These are phyloP conservation scores for Fusarium veterinarium DNA, from an alignment of 2,329 filamentous ascomycete genomes.

Conservation along the genomic window DNA sequence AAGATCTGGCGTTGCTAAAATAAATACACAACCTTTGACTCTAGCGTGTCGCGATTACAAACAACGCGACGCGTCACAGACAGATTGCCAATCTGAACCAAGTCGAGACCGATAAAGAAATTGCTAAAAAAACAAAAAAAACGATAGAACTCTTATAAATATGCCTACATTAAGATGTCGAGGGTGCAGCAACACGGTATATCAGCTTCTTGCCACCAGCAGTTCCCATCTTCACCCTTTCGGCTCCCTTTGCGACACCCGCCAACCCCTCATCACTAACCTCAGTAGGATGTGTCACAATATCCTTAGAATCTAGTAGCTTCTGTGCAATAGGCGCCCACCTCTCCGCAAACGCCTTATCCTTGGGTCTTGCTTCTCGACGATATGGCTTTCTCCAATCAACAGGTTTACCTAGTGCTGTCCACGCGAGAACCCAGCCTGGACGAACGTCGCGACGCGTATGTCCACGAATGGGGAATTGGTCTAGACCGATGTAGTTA, in stretches of 20 bases:
- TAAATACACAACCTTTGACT: fast-evolving
- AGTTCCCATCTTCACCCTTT: constrained; percentile 2
- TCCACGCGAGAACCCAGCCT: constrained; percentile 36
- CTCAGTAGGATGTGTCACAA: background rate
- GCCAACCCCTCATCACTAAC: constrained; percentile 5
- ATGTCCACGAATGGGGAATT: constrained; percentile 39
- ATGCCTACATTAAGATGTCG: background rate
- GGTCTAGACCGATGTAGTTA: constrained; percentile 36
- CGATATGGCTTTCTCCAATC: constrained; percentile 25
- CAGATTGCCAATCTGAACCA: too few relatives aligned
- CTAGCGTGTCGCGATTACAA: background rate
- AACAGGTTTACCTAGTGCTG: constrained; percentile 23
- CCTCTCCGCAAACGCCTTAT: constrained; percentile 1
- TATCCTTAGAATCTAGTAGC: background rate
- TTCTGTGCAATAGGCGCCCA: constrained; percentile 5
- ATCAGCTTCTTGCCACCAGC: constrained; percentile 7
- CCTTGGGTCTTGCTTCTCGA: background rate
- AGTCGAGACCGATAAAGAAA: background rate
- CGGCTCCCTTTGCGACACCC: background rate
- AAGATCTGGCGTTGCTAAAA: background rate
- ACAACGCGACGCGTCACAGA: background rate
- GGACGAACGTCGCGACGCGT: constrained; percentile 38
- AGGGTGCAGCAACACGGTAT: background rate
- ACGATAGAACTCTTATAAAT: too few relatives aligned
- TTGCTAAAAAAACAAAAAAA: background rate